These are phyloP conservation scores for Phoma sp. DNA, from an alignment of 2,329 filamentous ascomycete species.

Conservation along the genomic window DNA sequence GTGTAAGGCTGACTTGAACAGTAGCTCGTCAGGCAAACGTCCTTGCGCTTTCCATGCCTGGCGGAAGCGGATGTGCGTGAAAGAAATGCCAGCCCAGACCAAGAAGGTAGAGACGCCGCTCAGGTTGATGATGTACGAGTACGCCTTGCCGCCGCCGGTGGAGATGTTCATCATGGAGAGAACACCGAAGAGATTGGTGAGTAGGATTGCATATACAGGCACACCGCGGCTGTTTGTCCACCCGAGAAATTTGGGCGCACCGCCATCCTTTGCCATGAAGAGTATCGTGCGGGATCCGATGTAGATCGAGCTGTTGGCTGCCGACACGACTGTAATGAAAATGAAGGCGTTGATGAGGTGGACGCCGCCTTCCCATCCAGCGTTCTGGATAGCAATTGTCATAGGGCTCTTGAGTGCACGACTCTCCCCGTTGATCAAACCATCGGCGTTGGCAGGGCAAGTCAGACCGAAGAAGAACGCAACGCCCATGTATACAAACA, in stretches of 20 bases:
- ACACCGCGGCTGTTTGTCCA: conserved; percentile 70
- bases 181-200: conserved; percentile 73
- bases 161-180: conserved; percentile 78
- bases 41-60: conserved; percentile 59
- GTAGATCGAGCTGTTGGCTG: conserved; percentile 73
- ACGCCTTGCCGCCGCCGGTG: conserved; percentile 69
- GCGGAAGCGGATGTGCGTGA: conserved; percentile 75
- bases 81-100: conserved; percentile 73
- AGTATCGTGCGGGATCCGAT: conserved; percentile 76
- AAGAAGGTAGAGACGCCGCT: conserved; percentile 73
- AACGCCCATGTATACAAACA: conserved; percentile 53
- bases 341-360: conserved; percentile 73
- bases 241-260: conserved; percentile 72
- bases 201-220: conserved; percentile 64
- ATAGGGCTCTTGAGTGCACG: conserved; percentile 67
- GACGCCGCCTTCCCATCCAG: conserved; percentile 74
- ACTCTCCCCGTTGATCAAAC: conserved; percentile 65
- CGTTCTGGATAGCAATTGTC: conserved; percentile 64
- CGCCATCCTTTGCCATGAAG: conserved; percentile 75
- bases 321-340: conserved; percentile 68
- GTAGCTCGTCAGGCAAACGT: conserved; percentile 50
- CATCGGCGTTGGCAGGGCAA: conserved; percentile 69
- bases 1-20: conserved; percentile 55
- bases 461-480: conserved; percentile 64
- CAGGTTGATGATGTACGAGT: conserved; percentile 72